phyloP scores from a whole-genome alignment of 2,329 filamentous ascomycete genomes.

The Fusarium sp. region DNA sequence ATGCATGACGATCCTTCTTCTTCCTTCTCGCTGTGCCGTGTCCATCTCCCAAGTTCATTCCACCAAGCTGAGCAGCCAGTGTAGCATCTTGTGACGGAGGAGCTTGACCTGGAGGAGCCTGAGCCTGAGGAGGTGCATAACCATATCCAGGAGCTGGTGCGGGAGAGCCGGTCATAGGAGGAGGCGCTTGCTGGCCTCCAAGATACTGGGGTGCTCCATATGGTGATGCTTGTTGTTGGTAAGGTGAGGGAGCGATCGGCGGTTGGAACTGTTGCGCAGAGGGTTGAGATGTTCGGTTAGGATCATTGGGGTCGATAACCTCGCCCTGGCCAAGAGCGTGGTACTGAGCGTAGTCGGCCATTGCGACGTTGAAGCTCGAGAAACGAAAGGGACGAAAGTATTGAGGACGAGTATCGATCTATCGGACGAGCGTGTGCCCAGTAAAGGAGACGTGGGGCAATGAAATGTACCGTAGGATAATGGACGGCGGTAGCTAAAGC shows the following conservation, averaged over 20 bases:
- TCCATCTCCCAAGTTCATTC: slow-evolving; percentile 71
- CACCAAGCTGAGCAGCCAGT: slow-evolving; percentile 79
- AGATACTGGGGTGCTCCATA: slow-evolving; percentile 56
- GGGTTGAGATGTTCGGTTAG: slow-evolving; percentile 61
- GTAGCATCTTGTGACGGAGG: slow-evolving; percentile 57
- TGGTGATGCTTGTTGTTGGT: slow-evolving; percentile 55
- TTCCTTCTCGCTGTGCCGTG: slow-evolving; percentile 69
- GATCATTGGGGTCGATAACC: slow-evolving; percentile 64
- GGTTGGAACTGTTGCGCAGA: slow-evolving; percentile 66
- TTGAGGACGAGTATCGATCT: slow-evolving; percentile 33
- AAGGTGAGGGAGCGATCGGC: slow-evolving; percentile 62
- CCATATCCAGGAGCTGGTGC: slow-evolving; percentile 43
- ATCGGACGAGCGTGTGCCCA: slow-evolving; percentile 43
- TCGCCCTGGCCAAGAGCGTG: slow-evolving; percentile 67
- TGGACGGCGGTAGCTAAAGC: slow-evolving; percentile 23
- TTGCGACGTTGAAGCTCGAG: slow-evolving; percentile 44
- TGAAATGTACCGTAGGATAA: slow-evolving; percentile 2
- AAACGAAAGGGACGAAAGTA: slow-evolving; percentile 26
- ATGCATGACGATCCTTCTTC: slow-evolving; percentile 96
- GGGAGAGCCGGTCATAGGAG: slow-evolving; percentile 38
- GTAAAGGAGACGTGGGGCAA: slow-evolving; percentile 45
- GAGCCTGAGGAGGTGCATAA: slow-evolving; percentile 41
- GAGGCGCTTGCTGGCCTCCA: slow-evolving; percentile 47
- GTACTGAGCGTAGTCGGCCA: slow-evolving; percentile 67
- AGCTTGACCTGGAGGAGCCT: slow-evolving; percentile 42